Conservation (phyloP, 306 rosid species). For the Malus asiatica region DNA sequence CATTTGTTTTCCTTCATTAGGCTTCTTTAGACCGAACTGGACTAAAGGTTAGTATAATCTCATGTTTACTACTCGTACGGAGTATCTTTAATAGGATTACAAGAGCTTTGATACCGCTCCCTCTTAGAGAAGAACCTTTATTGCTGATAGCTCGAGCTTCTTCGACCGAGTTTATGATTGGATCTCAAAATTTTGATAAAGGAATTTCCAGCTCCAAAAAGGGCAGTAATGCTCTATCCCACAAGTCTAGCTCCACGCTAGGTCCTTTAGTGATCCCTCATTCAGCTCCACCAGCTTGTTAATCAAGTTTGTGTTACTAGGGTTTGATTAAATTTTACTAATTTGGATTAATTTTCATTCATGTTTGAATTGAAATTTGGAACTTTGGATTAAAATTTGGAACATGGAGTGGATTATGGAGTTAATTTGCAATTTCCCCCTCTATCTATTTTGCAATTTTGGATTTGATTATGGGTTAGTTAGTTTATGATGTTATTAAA, state of each 20-base stretch:
- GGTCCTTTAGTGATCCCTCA: slow-evolving; percentile 72
- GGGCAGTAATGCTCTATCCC: slow-evolving; percentile 34
- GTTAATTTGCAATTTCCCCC: not conserved
- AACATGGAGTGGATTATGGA: not conserved
- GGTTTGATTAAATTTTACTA: not conserved
- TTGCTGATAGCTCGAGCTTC: not conserved
- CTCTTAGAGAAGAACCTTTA: not conserved
- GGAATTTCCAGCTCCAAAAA: slow-evolving; percentile 37
- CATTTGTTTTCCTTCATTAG: too few species aligned
- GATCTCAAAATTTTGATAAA: too few species aligned
- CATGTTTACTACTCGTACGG: too few species aligned
- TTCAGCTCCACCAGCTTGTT: slow-evolving; percentile 78
- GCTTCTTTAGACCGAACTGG: too few species aligned
- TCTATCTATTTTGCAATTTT: not conserved
- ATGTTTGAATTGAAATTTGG: too few species aligned
- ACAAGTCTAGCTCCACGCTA: slow-evolving; percentile 82
- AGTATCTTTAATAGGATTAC: too few species aligned
- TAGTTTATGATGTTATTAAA: not conserved
- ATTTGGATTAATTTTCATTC: not conserved
- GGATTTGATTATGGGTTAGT: not conserved
- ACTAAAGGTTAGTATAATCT: too few species aligned
- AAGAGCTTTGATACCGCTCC: not conserved
- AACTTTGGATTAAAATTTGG: not conserved
- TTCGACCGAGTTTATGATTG: not conserved
- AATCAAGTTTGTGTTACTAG: slow-evolving; percentile 37